These are phyloP conservation scores for Rhodotorula paludigena DNA, from an alignment of 768 basidiomycete species.

Conservation along the genomic window DNA sequence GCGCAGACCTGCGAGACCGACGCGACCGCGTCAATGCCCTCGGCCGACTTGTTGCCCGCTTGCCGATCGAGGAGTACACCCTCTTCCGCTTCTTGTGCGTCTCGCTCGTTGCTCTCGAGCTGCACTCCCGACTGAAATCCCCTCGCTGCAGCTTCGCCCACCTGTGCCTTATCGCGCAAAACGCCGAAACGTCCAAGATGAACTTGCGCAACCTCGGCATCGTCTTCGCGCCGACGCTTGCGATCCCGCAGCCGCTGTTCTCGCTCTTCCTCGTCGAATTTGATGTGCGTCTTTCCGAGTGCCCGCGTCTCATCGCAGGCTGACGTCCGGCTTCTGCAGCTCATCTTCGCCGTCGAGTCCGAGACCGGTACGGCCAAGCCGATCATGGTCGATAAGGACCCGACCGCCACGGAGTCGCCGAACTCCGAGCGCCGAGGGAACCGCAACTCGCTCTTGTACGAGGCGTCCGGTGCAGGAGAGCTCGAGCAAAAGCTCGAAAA, in stretches of 20 bases:
- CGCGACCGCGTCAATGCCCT: slow-evolving; percentile 84
- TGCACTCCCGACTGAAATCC: background rate
- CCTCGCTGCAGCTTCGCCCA: slow-evolving; percentile 53
- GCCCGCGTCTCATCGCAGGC: too few relatives aligned
- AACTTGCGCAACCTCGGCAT: slow-evolving; percentile 97
- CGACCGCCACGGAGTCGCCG: background rate
- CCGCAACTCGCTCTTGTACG: slow-evolving; percentile 38
- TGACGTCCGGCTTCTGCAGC: too few relatives aligned
- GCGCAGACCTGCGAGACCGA: slow-evolving; percentile 75
- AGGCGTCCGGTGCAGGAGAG: slow-evolving; percentile 37
- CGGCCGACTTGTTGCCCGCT: slow-evolving; percentile 71
- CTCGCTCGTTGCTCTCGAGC: background rate
- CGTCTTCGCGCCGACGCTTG: slow-evolving; percentile 94
- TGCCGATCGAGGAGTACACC: slow-evolving; percentile 89
- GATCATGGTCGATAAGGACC: slow-evolving; percentile 24
- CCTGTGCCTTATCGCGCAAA: slow-evolving; percentile 88
- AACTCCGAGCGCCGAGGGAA: background rate
- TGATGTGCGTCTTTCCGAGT: slow-evolving; percentile 27
- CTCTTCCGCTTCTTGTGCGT: slow-evolving; percentile 83
- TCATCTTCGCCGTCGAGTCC: slow-evolving; percentile 38
- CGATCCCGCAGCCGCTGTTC: slow-evolving; percentile 69
- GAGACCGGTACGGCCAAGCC: slow-evolving; percentile 27
- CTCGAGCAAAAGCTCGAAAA: slow-evolving; percentile 34
- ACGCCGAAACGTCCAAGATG: slow-evolving; percentile 90
- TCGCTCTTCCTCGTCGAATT: slow-evolving; percentile 36